Base-by-base conservation (phyloP, 2,329 filamentous ascomycete genomes). In the Alternaria postmessia region DNA sequence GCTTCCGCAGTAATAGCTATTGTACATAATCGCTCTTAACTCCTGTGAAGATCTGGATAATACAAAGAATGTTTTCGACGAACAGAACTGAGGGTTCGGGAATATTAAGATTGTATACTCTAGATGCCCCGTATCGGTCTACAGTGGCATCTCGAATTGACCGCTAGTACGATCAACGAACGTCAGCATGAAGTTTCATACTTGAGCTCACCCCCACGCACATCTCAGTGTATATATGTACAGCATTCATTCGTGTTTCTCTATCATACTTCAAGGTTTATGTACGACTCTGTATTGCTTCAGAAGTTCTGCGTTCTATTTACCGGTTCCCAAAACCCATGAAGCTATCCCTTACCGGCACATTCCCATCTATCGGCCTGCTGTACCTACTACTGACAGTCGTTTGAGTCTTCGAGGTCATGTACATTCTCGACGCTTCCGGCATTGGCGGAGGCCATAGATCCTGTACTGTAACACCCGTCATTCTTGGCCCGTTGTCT, bases 381-480 rank as follows among this genome's bases (percentile, higher is more conserved):
- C 59, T 61, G 18, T 58, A 53, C 24, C 48, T 52, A 32, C 43
- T 52, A 7, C 54, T 53, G 18, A 42, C 54, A 18, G 20, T 36
- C 14, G 47, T 57, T 14, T 53, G 42, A 6, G 54, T 47, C 47
- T 14, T 47, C 43, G 22, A 26, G 7, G 43, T 48, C 18, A 46
- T 46, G 1, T 39, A 39, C 8, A 57, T 20, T 5, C 57, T 47
- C 8, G 54, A 49, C 4, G 44, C 42, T 3, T 52, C 46, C 7
- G 60, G 55, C n/a, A 59, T 60, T 0, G 62, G 64, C 5, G 62
- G 62, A 11, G 65, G 65, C 22, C 56, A 68, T 1, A 68, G 7
- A 3, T 68, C 65, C 2, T 52, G 55, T 14, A 43, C 59, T 1
- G 65, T 59, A 3, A 68, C 65, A 20, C 58, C 59, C 7, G 58